Conservation (phyloP, 1,284 basidiomycete species). For the Malassezia psittaci region DNA sequence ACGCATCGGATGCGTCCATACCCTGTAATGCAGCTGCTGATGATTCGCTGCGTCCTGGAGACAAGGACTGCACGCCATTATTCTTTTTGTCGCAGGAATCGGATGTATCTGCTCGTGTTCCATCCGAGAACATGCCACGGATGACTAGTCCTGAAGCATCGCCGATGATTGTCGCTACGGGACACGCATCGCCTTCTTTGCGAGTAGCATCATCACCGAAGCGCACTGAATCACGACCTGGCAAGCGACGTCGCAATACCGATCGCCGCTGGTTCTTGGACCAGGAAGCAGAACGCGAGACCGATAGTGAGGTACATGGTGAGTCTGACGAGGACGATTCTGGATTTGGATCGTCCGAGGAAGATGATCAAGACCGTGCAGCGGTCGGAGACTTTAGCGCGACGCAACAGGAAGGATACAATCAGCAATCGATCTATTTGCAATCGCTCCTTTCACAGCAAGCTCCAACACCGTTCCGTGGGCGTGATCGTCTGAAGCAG, state of each 20-base stretch:
- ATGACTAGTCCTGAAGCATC: background rate
- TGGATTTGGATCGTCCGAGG: constrained; percentile 49
- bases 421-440: constrained; percentile 38
- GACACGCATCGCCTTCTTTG: background rate
- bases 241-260: background rate
- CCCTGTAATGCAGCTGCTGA: background rate
- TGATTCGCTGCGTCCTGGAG: background rate
- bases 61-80: background rate
- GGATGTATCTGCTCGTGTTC: background rate
- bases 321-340: constrained; percentile 52
- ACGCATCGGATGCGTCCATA: background rate
- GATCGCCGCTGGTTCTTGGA: constrained; percentile 50
- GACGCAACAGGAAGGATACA: constrained; percentile 62
- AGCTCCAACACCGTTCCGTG: constrained; percentile 29
- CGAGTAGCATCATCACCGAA: constrained; percentile 3
- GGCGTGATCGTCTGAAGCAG: constrained; percentile 25
- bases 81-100: constrained; percentile 2
- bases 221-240: background rate
- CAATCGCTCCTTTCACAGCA: constrained; percentile 36
- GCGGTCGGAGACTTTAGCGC: constrained; percentile 56
- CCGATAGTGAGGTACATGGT: constrained; percentile 59
- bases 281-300: constrained; percentile 64
- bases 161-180: background rate
- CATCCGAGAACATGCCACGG: background rate
- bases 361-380: constrained; percentile 57